phyloP scores from a whole-genome alignment of 2,329 filamentous ascomycete species.

The Aureobasidium sp. region DNA sequence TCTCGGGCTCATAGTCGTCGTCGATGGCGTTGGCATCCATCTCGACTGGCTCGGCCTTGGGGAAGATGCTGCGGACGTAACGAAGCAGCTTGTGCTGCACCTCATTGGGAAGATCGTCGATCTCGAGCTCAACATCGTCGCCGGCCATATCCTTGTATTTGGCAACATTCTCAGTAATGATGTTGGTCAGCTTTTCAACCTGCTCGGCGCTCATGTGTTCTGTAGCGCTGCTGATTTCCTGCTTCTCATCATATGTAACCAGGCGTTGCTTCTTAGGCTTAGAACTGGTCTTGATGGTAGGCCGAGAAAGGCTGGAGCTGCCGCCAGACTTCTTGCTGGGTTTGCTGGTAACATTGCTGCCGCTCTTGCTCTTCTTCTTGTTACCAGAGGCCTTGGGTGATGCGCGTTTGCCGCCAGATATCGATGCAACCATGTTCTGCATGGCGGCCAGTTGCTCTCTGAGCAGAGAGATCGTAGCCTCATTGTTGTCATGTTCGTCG shows the following conservation, averaged over 20 bases:
- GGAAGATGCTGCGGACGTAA: conserved; percentile 43
- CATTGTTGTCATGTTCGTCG: conserved; percentile 31
- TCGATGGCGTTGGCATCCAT: conserved; percentile 35
- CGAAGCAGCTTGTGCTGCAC: conserved; percentile 50
- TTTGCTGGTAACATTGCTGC: conserved; percentile 21
- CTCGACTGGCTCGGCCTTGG: conserved; percentile 20
- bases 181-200: conserved; percentile 73
- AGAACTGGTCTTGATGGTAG: conserved; percentile 33
- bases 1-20: conserved; percentile 44
- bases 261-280: conserved; percentile 57
- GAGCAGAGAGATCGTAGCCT: conserved; percentile 59
- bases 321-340: conserved; percentile 31
- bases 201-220: conserved; percentile 65
- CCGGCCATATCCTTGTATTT: conserved; percentile 57
- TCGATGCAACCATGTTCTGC: conserved; percentile 31
- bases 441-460: conserved; percentile 57
- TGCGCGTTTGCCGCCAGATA: conserved; percentile 47
- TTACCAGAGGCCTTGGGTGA: conserved; percentile 37
- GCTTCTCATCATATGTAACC: conserved; percentile 75
- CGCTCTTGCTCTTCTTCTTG: conserved; percentile 36
- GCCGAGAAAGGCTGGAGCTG: conserved; percentile 19
- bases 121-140: conserved; percentile 59
- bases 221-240: conserved; percentile 61
- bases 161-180: conserved; percentile 80
- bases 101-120: conserved; percentile 51